These are phyloP conservation scores for Umbelopsis sp. DNA, from an alignment of 192 early-diverging fungal genomes.

Conservation along the genomic window DNA sequence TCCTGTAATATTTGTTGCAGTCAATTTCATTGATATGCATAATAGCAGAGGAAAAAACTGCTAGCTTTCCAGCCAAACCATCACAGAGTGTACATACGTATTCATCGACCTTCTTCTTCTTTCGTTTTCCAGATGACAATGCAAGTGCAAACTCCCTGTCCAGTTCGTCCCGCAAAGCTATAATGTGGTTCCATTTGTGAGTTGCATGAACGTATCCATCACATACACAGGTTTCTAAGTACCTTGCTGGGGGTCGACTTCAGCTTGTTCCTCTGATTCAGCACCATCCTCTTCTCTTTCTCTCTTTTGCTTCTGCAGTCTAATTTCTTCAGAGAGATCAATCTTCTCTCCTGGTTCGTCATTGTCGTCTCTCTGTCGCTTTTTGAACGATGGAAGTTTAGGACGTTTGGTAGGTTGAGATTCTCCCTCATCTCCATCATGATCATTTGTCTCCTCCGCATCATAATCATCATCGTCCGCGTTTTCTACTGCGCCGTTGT, in stretches of 20 bases:
- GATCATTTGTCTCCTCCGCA: not conserved
- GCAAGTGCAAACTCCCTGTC: conserved; percentile 33
- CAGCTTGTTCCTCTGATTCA: conserved; percentile 25
- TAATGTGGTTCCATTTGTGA: not conserved
- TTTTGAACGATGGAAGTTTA: conserved; percentile 39
- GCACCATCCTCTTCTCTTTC: not conserved
- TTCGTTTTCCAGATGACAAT: conserved; percentile 35
- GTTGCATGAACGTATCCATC: not conserved
- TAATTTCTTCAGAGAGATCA: conserved; percentile 23
- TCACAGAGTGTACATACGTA: conserved; percentile 18
- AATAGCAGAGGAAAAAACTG: no score
- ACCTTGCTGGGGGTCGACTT: conserved; percentile 38
- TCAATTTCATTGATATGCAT: no score
- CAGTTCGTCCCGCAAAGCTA: conserved; percentile 37
- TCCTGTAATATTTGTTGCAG: conserved; percentile 17
- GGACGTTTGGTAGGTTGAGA: not conserved
- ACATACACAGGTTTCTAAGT: not conserved
- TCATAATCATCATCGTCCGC: not conserved
- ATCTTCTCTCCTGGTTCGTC: conserved; percentile 27
- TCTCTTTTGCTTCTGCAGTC: conserved; percentile 23
- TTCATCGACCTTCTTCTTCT: conserved; percentile 40
- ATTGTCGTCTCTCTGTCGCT: conserved; percentile 17
- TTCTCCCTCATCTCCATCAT: not conserved
- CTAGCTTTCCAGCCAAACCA: no score
- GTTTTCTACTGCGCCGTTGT: not conserved